Percentiles rank a stretch among this genome's conserved stretches.
These are phyloP conservation scores for Ophiosphaerella korrae DNA, from an alignment of 2,329 filamentous ascomycete species.

Conservation along the genomic window DNA sequence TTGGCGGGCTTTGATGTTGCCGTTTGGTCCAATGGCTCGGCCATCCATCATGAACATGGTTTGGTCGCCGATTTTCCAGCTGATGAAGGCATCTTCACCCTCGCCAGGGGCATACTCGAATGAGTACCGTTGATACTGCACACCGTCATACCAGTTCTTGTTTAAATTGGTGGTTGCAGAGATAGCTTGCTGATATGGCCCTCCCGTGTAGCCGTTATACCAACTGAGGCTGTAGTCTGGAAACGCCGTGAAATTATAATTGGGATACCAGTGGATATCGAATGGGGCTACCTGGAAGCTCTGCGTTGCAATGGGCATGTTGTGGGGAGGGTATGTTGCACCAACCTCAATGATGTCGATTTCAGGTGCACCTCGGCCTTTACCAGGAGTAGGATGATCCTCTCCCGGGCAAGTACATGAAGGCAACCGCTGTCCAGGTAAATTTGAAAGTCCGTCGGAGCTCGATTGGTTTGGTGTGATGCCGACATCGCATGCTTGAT, in stretches of 20 bases:
- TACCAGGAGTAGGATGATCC: slow-evolving; percentile 56
- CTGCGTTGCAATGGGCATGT: slow-evolving; percentile 54
- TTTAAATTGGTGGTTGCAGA: slow-evolving; percentile 61
- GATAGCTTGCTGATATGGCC: slow-evolving; percentile 61
- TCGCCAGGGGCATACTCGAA: slow-evolving; percentile 61
- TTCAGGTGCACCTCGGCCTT: slow-evolving; percentile 54
- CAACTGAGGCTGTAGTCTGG: slow-evolving; percentile 55
- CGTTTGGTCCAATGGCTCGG: slow-evolving; percentile 58
- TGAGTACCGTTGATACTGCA: slow-evolving; percentile 60
- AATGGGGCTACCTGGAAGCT: slow-evolving; percentile 58
- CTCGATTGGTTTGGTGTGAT: slow-evolving; percentile 57
- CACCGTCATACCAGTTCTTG: slow-evolving; percentile 61
- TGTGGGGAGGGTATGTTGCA: slow-evolving; percentile 47
- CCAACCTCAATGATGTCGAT: slow-evolving; percentile 57
- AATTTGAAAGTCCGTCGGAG: slow-evolving; percentile 48
- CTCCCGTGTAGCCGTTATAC: slow-evolving; percentile 60
- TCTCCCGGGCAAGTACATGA: slow-evolving; percentile 53
- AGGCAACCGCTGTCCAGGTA: slow-evolving; percentile 54
- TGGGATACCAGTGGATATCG: slow-evolving; percentile 57
- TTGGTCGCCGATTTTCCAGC: slow-evolving; percentile 59
- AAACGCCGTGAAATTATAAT: slow-evolving; percentile 58
- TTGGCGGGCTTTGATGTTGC: slow-evolving; percentile 56
- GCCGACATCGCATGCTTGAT: slow-evolving; percentile 56
- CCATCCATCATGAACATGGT: slow-evolving; percentile 59
- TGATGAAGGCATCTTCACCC: slow-evolving; percentile 52